Conservation (phyloP, 441 rosid species). For the Adansonia madagascariensis region DNA sequence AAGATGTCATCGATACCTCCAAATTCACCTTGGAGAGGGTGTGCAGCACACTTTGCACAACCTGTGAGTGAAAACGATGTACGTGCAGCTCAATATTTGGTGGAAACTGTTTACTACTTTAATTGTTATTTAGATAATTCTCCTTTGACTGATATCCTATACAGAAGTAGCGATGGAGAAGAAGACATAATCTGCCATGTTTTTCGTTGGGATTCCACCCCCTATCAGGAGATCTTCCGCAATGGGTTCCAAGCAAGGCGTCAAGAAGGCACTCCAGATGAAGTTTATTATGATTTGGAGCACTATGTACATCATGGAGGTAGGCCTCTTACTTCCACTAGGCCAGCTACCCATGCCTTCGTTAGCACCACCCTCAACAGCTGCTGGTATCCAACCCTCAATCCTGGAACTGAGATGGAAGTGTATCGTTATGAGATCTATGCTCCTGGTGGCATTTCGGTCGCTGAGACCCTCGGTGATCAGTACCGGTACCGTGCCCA, state of each 20-base stretch:
- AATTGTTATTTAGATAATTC: background rate
- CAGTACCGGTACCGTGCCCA: background rate
- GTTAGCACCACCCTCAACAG: background rate
- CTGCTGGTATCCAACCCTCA: background rate
- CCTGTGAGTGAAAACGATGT: background rate
- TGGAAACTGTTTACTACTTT: background rate
- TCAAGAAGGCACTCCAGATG: background rate
- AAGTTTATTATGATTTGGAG: background rate
- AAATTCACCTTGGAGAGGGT: no score
- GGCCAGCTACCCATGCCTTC: background rate
- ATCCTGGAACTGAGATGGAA: background rate
- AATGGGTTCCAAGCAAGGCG: background rate
- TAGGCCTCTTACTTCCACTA: background rate
- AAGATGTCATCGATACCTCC: no score
- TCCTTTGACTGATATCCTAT: background rate
- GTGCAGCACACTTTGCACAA: no score
- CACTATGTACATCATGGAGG: background rate
- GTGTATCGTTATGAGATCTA: background rate
- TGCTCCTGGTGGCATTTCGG: background rate
- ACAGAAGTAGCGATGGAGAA: background rate
- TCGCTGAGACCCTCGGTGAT: background rate
- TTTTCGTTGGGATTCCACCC: background rate
- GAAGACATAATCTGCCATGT: background rate
- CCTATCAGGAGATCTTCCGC: background rate
- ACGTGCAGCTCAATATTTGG: background rate